Base-by-base conservation (phyloP, 495 filamentous ascomycete species). In the Filosporella fistucella region DNA sequence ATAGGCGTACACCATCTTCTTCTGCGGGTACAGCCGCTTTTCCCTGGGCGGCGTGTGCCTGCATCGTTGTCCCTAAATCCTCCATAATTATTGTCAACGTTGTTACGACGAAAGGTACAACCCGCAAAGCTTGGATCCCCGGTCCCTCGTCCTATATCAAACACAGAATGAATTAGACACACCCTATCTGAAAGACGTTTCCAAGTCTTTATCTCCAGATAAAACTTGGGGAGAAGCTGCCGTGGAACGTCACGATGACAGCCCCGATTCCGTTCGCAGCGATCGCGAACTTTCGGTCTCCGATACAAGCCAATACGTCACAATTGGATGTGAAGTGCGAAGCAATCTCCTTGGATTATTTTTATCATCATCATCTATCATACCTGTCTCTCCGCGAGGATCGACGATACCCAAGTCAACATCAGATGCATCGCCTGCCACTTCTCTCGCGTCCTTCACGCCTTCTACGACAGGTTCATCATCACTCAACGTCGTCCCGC, bases 111-210 rank as follows among this genome's bases (percentile, higher is more conserved):
- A 32, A 8, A 16, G 17, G 12, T 17, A 43, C n/a, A 26, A 37
- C 16, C 13, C 16, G 21, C 30, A 7, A 26, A 50, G 39, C 29
- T 16, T 50, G 47, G 47, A 50, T 38, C 47, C 47, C 3, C 29
- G 29, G 22, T 43, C 37, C 28, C 18, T 7, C 11, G 20, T 42
- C 39, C 34, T 39, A 24, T 17, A 37, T 42, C 23, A 37, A 13
- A 9, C 18, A 14, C 23, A 1, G 12, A 25, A 50, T 50, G 47
- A 26, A 42, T 42, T 43, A 37, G 30, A 36, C 3, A 17, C 47
- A 49, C 47, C 47, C 47, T 49, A 37, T 32, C 47, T 49, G 46
- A 49, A 22, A 42, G 47, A 49, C 47, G 47, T 42, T 33, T 49
- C 47, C 47, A 39, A 28, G 38, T 23, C 17, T 21, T 36, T 23